Evolutionary conservation across 1,139 yeast genomes (phyloP), one percentile per base, ranked within the genome.

Genomic region (Magnusiomyces tetraspermus): DNA sequence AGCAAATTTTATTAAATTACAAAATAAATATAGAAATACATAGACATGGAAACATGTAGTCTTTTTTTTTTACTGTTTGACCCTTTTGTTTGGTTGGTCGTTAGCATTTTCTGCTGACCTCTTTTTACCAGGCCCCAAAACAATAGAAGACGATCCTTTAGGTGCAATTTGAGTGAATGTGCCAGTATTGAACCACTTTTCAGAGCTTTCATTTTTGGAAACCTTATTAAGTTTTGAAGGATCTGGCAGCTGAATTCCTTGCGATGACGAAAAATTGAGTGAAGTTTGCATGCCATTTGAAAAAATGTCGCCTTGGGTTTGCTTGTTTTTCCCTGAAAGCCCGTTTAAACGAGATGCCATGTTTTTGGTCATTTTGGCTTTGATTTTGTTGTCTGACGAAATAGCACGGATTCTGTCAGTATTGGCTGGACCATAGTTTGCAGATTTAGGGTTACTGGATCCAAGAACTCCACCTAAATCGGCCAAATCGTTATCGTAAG

Each of bases 401-500:
- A 76, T 65, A n/a, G 72, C 70, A n/a, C 76, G 59, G 17, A 66
- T 55, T 3, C 41, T 33, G 15, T 28, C 42, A 4, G 36, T 22
- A 5, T 41, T 28, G 19, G 53, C n/a, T 68, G 45, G 64, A 11
- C 41, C 42, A 10, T 21, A 22, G 33, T 58, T 59, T 1, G 68
- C 62, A 3, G 61, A 59, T 4, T 67, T 66, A 2, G 50, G 2
- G 13, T 49, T 37, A 11, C 36, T 36, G 15, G 36, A 63, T 53
- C 52, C 69, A 42, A 55, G 53, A 61, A 43, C 75, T 19, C 65
- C 76, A 51, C 83, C 75, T 88, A 87, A 79, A 3, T 96, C 96
- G 42, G 85, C 74, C 59, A 87, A 94, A 13, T 95, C 96, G 51
- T 59, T 65, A 8, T 61, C 66, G 33, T 55, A 58, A 6, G 57